Evolutionary conservation across 202 grass and related monocot genomes (phyloP).

Genomic region (Saccharum hybrid): DNA sequence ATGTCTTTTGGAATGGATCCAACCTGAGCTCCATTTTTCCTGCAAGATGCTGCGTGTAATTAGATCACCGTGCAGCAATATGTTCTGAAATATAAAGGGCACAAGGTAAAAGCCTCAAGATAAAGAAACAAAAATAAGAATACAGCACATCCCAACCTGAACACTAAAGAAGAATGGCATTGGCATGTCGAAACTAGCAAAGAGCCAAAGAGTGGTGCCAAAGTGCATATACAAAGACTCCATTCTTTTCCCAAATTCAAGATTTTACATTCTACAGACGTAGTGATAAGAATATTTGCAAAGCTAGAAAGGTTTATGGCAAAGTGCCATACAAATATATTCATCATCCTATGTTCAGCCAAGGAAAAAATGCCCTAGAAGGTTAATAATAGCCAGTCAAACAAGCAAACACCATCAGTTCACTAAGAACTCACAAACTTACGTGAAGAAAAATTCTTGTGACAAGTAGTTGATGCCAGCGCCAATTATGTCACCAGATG

Average conservation of each 20-base stretch:
- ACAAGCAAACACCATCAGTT: conserved; percentile 19
- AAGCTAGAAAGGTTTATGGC: background rate
- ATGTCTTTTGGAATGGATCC: conserved; percentile 76
- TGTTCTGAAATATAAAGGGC: conserved; percentile 13
- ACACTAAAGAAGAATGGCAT: conserved; percentile 32
- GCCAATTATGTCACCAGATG: conserved; percentile 80
- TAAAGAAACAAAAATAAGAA: conserved; percentile 28
- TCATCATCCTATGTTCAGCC: conserved; percentile 12
- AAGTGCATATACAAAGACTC: conserved; percentile 32
- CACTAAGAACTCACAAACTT: conserved; percentile 49
- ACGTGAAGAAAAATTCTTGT: conserved; percentile 92
- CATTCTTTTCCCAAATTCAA: conserved; percentile 29
- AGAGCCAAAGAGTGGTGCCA: background rate
- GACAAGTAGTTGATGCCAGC: conserved; percentile 89
- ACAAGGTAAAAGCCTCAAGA: conserved; percentile 14
- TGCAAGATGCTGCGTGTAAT: conserved; percentile 52
- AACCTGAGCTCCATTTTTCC: conserved; percentile 89
- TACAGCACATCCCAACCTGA: conserved; percentile 14
- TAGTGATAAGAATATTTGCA: background rate
- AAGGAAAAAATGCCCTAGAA: conserved; percentile 22
- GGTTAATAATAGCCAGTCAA: conserved; percentile 21
- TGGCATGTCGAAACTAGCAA: conserved; percentile 11
- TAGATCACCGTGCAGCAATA: conserved; percentile 20
- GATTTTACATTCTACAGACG: background rate
- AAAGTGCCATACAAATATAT: background rate